These are phyloP conservation scores for Solanum habrochaites DNA, from an alignment of 257 asterid species.

Conservation along the genomic window DNA sequence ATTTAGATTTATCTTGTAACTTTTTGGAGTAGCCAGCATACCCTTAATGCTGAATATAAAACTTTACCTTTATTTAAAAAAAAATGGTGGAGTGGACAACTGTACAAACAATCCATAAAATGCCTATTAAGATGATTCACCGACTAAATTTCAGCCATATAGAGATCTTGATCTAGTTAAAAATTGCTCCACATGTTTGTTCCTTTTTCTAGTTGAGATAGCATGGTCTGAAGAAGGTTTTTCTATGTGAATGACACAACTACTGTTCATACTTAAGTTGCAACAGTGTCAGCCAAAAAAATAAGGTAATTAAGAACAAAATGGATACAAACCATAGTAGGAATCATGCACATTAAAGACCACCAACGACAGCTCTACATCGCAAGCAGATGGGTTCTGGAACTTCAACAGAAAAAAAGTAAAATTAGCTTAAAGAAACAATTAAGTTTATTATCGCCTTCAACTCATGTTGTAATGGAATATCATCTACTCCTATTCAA, in stretches of 20 bases:
- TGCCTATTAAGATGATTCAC: neutral
- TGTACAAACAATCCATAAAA: neutral
- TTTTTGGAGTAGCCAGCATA: no score
- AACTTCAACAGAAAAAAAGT: neutral
- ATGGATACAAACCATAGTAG: conserved; percentile 41
- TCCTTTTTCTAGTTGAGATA: neutral
- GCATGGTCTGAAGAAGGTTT: neutral
- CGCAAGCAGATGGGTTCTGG: conserved; percentile 49
- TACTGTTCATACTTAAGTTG: neutral
- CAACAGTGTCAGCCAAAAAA: neutral
- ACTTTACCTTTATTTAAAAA: no score
- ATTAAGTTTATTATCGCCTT: neutral
- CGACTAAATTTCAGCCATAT: fast-evolving
- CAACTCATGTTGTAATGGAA: neutral
- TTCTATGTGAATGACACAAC: neutral
- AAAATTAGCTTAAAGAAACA: neutral
- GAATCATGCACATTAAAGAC: conserved; percentile 59
- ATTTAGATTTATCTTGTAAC: no score
- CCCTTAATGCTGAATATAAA: no score
- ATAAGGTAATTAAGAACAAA: neutral
- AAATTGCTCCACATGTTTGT: neutral
- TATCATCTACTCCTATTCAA: neutral
- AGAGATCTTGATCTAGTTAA: neutral
- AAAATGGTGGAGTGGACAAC: neutral
- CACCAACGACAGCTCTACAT: conserved; percentile 47